These are phyloP conservation scores for Diaporthe destruens DNA, from an alignment of 2,329 filamentous ascomycete genomes.

Conservation along the genomic window DNA sequence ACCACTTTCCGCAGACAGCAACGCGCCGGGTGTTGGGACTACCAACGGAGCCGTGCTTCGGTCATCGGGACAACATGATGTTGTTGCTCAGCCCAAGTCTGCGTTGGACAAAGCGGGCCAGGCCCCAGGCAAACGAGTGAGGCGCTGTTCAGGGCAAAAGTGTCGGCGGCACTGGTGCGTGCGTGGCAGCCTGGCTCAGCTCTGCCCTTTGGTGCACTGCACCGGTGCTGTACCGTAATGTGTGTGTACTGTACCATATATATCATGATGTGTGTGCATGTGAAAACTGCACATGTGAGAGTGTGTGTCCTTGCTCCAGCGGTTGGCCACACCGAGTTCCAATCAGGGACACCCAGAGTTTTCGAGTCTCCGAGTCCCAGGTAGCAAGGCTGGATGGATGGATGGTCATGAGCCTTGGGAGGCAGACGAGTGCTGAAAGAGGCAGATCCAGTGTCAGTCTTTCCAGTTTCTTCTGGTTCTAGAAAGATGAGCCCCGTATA, in stretches of 20 bases:
- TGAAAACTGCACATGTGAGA: too few relatives aligned
- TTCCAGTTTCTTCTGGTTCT: not conserved
- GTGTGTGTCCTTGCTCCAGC: not conserved
- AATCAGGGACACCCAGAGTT: not conserved
- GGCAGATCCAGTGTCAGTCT: not conserved
- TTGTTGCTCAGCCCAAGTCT: slow-evolving; percentile 6
- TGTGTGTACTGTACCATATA: not conserved
- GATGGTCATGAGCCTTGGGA: not conserved
- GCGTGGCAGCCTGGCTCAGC: slow-evolving; percentile 17
- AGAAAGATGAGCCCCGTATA: not conserved
- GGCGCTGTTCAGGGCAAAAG: slow-evolving; percentile 15
- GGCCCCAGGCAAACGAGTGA: not conserved
- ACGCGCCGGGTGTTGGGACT: not conserved
- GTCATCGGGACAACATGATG: too few relatives aligned
- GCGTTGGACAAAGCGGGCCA: not conserved
- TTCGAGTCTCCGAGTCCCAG: not conserved
- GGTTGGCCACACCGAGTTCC: not conserved
- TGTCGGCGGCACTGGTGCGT: not conserved
- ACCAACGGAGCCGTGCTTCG: not conserved
- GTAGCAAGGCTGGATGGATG: slow-evolving; percentile 4
- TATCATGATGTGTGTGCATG: not conserved
- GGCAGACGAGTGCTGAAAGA: slow-evolving; percentile 9
- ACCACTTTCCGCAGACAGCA: not conserved
- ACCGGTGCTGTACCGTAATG: not conserved
- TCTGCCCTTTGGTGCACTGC: not conserved